A percentile compares a stretch with the other conserved stretches of the same genome.
Conservation (phyloP, 1,139 yeast genomes). For the Diutina rugosa region DNA sequence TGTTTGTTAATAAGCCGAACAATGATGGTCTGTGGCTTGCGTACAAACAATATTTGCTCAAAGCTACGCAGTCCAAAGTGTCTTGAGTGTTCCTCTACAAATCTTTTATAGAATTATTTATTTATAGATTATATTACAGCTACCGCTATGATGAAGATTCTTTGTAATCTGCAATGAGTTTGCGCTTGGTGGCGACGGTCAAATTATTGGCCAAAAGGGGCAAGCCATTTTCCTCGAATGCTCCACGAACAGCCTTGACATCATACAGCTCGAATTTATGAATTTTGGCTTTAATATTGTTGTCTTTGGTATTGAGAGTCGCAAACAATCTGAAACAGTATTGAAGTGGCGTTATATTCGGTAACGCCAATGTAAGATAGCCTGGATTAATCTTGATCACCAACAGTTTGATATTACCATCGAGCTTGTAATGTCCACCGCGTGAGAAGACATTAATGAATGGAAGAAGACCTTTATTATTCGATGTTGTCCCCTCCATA, state of each 20-base stretch:
- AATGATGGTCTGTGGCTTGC: background rate
- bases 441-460: slow-evolving; percentile 10
- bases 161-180: background rate
- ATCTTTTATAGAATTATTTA: background rate
- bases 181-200: background rate
- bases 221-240: slow-evolving; percentile 1
- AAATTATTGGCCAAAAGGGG: background rate
- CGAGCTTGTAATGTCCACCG: background rate
- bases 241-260: background rate
- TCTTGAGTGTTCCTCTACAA: background rate
- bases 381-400: background rate
- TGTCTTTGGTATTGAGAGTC: background rate
- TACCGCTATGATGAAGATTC: background rate
- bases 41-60: background rate
- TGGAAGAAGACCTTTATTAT: slow-evolving; percentile 47
- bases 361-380: background rate
- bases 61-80: background rate
- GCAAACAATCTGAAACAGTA: background rate
- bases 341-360: background rate
- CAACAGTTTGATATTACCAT: background rate
- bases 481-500: slow-evolving; percentile 60
- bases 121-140: background rate
- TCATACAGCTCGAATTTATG: background rate
- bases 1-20: background rate
- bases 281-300: background rate